These are phyloP conservation scores for Botrytis fabae DNA, from an alignment of 2,329 filamentous ascomycete genomes.

Conservation along the genomic window DNA sequence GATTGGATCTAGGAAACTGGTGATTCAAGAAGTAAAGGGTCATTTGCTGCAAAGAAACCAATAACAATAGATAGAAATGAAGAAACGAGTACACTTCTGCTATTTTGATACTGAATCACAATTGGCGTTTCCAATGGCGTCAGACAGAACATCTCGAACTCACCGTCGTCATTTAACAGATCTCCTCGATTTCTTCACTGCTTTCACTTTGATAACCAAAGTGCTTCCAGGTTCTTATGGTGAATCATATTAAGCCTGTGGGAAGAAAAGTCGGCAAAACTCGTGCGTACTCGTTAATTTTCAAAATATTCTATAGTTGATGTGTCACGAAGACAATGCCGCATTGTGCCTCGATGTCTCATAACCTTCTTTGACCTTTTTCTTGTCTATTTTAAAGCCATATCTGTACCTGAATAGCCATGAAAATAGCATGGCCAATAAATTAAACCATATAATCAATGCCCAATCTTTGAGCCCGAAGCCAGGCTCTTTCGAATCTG, in stretches of 20 bases:
- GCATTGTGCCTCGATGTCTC: slow-evolving; percentile 18
- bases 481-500: slow-evolving; percentile 24
- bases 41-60: slow-evolving; percentile 2
- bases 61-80: neutral
- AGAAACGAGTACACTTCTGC: neutral
- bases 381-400: slow-evolving; percentile 26
- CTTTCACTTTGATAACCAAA: neutral
- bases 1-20: neutral
- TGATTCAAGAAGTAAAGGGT: slow-evolving; percentile 11
- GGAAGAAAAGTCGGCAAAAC: neutral
- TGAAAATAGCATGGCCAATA: slow-evolving; percentile 29
- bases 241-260: neutral
- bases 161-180: neutral
- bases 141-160: neutral
- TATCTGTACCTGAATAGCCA: slow-evolving; percentile 32
- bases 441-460: slow-evolving; percentile 29
- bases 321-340: slow-evolving; percentile 21
- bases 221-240: neutral
- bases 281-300: neutral
- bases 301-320: neutral
- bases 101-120: neutral
- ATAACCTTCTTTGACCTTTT: slow-evolving; percentile 24
- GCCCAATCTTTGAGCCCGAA: slow-evolving; percentile 27
- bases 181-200: neutral
- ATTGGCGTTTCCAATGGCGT: neutral